Base-by-base conservation (phyloP, 257 asterid genomes). In the Salvia hispanica region DNA sequence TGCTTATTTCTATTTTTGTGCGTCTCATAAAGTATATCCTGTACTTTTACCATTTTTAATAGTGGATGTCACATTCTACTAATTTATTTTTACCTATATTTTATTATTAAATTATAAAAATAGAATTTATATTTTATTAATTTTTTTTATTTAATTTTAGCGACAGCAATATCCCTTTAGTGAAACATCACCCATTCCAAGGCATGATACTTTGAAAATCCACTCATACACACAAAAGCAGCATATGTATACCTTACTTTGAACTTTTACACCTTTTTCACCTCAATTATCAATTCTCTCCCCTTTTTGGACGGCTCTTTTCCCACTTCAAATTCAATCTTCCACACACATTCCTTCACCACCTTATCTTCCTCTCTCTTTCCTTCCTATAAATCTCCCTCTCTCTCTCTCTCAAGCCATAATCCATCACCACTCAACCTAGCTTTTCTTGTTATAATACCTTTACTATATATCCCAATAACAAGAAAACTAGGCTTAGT, bases 281-380 rank as follows among this genome's bases (percentile, higher is more conserved):
- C 67, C 59, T 28, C 55, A 74, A 72, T 70, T 45, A 58, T 53
- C 34, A 71, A 46, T 39, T 46, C 18, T 39, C 60, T 42, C 61
- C n/a, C 62, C 89, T 87, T 89, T 89, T 77, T 89, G 92, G 96
- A 74, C 95, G 90, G 95, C 88, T 75, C 16, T 76, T 67, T 77
- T 79, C 74, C 71, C 56, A 59, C 79, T 62, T 74, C 79, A 80
- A 64, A 66, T 58, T 62, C 69, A 58, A 42, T 36, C 81, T 79
- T 84, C 77, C 86, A 82, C 81, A 81, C 78, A 62, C 71, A 77
- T 82, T 78, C 80, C 82, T 76, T 73, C 14, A 66, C 60, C 81
- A 34, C 39, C 76, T 71, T 68, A 25, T 28, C 71, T 50, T 69
- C 31, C 76, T 40, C 11, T 40, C 45, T 40, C 42, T 62, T 65